Evolutionary conservation across 345 rosid species (phyloP).

Genomic region (Gossypium rotundifolium): DNA sequence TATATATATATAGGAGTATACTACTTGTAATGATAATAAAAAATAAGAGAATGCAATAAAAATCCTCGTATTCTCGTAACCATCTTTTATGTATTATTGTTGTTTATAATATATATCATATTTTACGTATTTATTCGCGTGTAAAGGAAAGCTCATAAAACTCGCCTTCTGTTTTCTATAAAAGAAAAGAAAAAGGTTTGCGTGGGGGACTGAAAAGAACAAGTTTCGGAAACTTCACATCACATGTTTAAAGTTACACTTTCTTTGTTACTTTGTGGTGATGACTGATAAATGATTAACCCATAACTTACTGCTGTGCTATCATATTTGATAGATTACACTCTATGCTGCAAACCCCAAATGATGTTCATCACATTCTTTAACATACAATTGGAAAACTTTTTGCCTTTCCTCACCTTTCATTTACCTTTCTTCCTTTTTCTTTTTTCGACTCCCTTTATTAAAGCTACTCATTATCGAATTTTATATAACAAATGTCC

Average conservation of each 20-base stretch:
- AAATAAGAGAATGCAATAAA: too few species aligned
- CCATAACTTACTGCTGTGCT: not conserved
- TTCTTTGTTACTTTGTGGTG: not conserved
- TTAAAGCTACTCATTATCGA: not conserved
- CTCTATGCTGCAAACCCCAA: not conserved
- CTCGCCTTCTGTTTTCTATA: not conserved
- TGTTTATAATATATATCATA: too few species aligned
- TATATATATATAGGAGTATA: too few species aligned
- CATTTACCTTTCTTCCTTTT: constrained; percentile 10
- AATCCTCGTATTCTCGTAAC: too few species aligned
- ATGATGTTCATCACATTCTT: not conserved
- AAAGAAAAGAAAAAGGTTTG: not conserved
- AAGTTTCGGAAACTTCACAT: constrained; percentile 4
- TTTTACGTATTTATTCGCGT: too few species aligned
- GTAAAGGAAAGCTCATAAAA: not conserved
- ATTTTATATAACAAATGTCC: not conserved
- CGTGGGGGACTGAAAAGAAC: not conserved
- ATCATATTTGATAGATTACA: not conserved
- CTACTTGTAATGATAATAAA: too few species aligned
- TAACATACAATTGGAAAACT: not conserved
- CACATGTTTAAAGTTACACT: not conserved
- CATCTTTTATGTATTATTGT: too few species aligned
- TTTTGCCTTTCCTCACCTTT: not conserved
- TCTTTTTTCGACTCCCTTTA: not conserved
- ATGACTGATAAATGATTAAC: not conserved